Evolutionary conservation across 2,329 filamentous ascomycete genomes (phyloP).

Genomic region (Penicillium italicum): DNA sequence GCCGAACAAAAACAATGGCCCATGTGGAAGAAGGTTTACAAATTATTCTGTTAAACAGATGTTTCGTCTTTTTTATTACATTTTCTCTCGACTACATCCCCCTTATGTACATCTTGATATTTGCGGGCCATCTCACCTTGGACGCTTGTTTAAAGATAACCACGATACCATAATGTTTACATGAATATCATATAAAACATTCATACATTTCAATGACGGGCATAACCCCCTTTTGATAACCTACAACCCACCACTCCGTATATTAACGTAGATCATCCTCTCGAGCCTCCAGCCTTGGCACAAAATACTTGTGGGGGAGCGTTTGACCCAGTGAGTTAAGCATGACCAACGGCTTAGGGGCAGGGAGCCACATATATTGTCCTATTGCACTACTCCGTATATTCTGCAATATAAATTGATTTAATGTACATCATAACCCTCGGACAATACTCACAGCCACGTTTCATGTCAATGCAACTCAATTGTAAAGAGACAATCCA

Average conservation of each 20-base stretch:
- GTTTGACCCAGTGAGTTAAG: not conserved
- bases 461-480: not conserved
- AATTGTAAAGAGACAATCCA: not conserved
- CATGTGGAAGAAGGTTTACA: conserved; percentile 71
- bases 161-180: not conserved
- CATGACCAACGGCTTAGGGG: not conserved
- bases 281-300: conserved; percentile 22
- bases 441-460: not conserved
- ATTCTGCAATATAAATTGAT: not conserved
- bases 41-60: conserved; percentile 60
- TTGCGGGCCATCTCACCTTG: not conserved
- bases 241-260: not conserved
- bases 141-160: not conserved
- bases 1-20: conserved; percentile 72
- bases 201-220: not conserved
- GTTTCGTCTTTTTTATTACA: conserved; percentile 1
- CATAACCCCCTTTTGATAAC: not conserved
- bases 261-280: conserved; percentile 6
- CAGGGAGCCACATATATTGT: not conserved
- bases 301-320: conserved; percentile 19
- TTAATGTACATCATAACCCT: not conserved
- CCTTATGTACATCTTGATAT: not conserved
- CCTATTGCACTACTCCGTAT: not conserved
- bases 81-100: not conserved
- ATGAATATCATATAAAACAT: not conserved